phyloP scores from a whole-genome alignment of 2,329 filamentous ascomycete species.

The Beauveria sp. region DNA sequence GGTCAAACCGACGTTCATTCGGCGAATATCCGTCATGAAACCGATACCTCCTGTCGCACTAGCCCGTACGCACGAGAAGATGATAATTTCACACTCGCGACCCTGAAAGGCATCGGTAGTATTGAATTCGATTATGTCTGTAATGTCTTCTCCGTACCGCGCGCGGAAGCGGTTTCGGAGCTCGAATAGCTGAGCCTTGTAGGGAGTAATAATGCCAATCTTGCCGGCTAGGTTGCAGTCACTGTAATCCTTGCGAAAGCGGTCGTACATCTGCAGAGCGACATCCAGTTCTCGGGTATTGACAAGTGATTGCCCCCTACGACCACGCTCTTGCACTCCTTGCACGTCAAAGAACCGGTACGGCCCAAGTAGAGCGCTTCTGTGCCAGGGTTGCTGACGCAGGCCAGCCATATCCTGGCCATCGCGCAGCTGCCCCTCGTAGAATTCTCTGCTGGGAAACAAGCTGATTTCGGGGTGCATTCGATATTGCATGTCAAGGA shows the following conservation, averaged over 20 bases:
- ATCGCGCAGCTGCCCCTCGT: constrained; percentile 79
- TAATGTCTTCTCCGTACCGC: constrained; percentile 66
- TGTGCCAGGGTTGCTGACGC: constrained; percentile 78
- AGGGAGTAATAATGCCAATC: constrained; percentile 95
- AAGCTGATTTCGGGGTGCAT: constrained; percentile 96
- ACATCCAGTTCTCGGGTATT: constrained; percentile 83
- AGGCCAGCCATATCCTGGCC: constrained; percentile 74
- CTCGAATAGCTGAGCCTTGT: constrained; percentile 84
- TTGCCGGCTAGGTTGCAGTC: constrained; percentile 68
- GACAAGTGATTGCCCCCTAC: constrained; percentile 79
- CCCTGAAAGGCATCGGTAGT: constrained; percentile 98
- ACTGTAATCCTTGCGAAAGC: constrained; percentile 65
- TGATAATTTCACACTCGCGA: constrained; percentile 94
- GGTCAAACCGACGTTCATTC: constrained; percentile 98
- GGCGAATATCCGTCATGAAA: constrained; percentile 95
- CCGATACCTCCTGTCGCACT: constrained; percentile 90
- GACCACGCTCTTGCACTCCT: constrained; percentile 75
- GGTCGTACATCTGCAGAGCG: constrained; percentile 75
- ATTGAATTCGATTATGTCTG: constrained; percentile 87
- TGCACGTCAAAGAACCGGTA: constrained; percentile 97
- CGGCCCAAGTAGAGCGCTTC: constrained; percentile 70
- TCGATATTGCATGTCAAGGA: constrained; percentile 96
- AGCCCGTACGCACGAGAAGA: constrained; percentile 96
- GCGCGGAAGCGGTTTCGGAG: constrained; percentile 67
- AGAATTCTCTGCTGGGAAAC: constrained; percentile 88